phyloP scores from a whole-genome alignment of 2,329 filamentous ascomycete genomes.

The Plenodomus tracheiphilus region DNA sequence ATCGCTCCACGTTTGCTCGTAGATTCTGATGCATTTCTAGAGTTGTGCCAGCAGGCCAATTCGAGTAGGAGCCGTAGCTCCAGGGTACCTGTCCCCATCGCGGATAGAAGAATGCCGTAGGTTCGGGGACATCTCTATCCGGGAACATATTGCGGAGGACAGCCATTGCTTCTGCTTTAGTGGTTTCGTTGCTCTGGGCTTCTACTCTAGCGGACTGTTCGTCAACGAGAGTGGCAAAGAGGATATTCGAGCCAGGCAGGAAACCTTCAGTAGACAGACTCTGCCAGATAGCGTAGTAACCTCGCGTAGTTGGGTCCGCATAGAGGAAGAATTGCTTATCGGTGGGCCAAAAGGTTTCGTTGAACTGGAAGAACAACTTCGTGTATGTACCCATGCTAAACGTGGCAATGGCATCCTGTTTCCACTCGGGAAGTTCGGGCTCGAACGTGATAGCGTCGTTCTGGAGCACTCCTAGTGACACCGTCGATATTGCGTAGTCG shows the following conservation, averaged over 20 bases:
- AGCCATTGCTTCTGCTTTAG: conserved; percentile 58
- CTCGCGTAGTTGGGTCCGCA: conserved; percentile 52
- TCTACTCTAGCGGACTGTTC: conserved; percentile 62
- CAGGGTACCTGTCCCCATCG: conserved; percentile 58
- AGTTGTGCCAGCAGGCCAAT: conserved; percentile 67
- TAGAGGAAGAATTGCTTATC: conserved; percentile 60
- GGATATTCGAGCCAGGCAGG: conserved; percentile 63
- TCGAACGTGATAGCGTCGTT: conserved; percentile 61
- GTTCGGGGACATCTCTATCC: conserved; percentile 59
- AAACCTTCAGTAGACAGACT: conserved; percentile 63
- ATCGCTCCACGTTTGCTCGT: conserved; percentile 62
- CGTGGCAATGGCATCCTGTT: conserved; percentile 63
- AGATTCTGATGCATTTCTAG: conserved; percentile 70
- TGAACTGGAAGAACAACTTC: conserved; percentile 72
- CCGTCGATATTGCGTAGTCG: conserved; percentile 67
- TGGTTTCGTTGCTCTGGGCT: conserved; percentile 61
- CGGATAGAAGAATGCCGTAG: conserved; percentile 64
- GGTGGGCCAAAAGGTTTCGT: conserved; percentile 66
- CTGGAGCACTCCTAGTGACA: conserved; percentile 70
- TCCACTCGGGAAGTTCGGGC: conserved; percentile 66
- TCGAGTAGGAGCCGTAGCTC: conserved; percentile 66
- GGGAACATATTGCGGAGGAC: conserved; percentile 67
- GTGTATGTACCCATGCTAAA: conserved; percentile 74
- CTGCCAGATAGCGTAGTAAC: conserved; percentile 66
- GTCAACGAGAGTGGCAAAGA: conserved; percentile 66